Evolutionary conservation across 192 early-diverging fungal species (phyloP).

Genomic region (Cetraspora pellucida): DNA sequence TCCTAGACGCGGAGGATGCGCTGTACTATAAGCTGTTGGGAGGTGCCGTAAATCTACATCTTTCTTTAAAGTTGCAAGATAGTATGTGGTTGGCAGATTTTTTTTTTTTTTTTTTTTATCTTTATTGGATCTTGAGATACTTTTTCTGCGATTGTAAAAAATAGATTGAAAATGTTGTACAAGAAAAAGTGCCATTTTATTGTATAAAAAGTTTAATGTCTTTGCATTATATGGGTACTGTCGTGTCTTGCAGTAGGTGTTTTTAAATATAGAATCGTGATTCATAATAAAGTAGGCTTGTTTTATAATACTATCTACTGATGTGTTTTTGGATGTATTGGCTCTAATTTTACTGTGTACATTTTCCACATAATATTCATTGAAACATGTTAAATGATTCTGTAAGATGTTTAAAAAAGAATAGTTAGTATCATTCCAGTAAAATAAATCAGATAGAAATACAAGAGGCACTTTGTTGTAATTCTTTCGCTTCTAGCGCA

Average conservation of each 20-base stretch:
- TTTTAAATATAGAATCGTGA: neutral
- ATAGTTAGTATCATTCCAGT: neutral
- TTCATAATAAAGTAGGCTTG: neutral
- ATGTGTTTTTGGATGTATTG: neutral
- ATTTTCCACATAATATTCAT: slow-evolving; percentile 23
- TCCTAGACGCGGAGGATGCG: too few species aligned
- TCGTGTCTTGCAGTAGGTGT: neutral
- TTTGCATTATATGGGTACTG: neutral
- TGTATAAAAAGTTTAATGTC: neutral
- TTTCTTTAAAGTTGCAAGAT: neutral
- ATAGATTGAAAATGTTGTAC: neutral
- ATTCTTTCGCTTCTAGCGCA: slow-evolving; percentile 21
- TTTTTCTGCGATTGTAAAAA: neutral
- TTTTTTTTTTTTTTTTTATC: too few species aligned
- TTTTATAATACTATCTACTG: slow-evolving; percentile 11
- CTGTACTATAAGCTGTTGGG: too few species aligned
- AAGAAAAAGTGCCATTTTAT: neutral
- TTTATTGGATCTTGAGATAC: neutral
- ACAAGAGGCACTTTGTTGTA: slow-evolving; percentile 15
- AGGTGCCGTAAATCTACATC: neutral
- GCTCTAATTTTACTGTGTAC: neutral
- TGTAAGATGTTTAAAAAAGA: neutral
- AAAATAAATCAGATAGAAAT: slow-evolving; percentile 26
- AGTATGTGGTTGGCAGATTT: neutral
- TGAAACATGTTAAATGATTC: slow-evolving; percentile 8